phyloP scores from a whole-genome alignment of 345 rosid species.

The thale cress (Arabidopsis thaliana) region DNA sequence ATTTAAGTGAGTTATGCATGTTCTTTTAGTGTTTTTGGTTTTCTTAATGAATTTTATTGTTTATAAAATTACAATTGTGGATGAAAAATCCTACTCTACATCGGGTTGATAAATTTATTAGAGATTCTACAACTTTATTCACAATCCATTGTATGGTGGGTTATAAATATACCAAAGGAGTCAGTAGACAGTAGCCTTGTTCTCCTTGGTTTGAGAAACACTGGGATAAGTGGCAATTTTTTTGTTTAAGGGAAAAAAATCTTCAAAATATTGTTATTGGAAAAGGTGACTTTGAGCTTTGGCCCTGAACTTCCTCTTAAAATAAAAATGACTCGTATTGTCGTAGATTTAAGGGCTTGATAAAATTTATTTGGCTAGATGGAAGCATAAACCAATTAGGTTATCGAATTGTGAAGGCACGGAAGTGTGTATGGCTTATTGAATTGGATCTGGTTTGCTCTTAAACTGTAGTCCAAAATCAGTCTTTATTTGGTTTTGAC shows the following conservation, averaged over 20 bases:
- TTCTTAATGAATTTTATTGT: not conserved
- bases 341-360: not conserved
- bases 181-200: not conserved
- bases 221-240: not conserved
- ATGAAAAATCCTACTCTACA: not conserved
- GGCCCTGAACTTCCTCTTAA: not conserved
- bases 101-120: not conserved
- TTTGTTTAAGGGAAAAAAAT: too few species aligned
- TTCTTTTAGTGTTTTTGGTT: not conserved
- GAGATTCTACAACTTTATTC: not conserved
- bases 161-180: not conserved
- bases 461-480: not conserved
- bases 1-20: constrained; percentile 52
- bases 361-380: not conserved
- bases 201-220: not conserved
- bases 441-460: not conserved
- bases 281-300: too few species aligned
- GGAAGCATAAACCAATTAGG: not conserved
- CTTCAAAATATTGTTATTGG: not conserved
- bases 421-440: not conserved
- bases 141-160: not conserved
- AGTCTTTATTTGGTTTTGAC: not conserved
- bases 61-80: not conserved
- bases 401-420: not conserved
- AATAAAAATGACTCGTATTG: not conserved